phyloP scores from a whole-genome alignment of 1,284 basidiomycete genomes.

The Ganoderma meredithae region DNA sequence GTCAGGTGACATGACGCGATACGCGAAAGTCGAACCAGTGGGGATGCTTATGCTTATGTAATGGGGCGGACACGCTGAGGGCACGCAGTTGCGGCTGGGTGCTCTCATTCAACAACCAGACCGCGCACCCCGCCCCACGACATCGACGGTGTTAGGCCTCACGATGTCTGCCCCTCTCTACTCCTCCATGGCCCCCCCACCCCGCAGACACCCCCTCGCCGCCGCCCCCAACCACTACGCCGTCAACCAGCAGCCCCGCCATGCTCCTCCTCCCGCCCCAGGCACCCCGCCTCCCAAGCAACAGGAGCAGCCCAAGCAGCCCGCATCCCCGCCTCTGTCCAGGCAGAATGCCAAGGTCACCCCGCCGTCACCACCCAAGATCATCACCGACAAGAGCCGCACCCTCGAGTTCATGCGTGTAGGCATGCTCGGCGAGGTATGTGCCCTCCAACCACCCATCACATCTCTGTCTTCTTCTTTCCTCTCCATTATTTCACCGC shows the following conservation, averaged over 20 bases:
- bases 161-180: constrained; percentile 40
- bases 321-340: constrained; percentile 68
- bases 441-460: constrained; percentile 37
- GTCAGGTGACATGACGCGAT: constrained; percentile 31
- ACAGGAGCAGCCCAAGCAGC: constrained; percentile 35
- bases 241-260: constrained; percentile 35
- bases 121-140: constrained; percentile 14
- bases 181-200: constrained; percentile 36
- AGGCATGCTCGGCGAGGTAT: constrained; percentile 87
- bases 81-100: constrained; percentile 21
- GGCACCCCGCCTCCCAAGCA: constrained; percentile 37
- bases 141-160: constrained; percentile 45
- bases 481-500: neutral
- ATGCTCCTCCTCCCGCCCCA: constrained; percentile 26
- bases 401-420: constrained; percentile 70
- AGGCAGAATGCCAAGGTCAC: constrained; percentile 83
- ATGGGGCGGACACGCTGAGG: constrained; percentile 29
- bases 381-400: constrained; percentile 75
- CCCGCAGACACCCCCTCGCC: constrained; percentile 45
- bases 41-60: constrained; percentile 34
- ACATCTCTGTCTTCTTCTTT: neutral
- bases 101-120: constrained; percentile 7
- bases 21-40: constrained; percentile 33
- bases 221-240: constrained; percentile 40
- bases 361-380: constrained; percentile 82